phyloP scores from a whole-genome alignment of 805 yeast genomes.

The Saccharomycopsis lassenensis region DNA sequence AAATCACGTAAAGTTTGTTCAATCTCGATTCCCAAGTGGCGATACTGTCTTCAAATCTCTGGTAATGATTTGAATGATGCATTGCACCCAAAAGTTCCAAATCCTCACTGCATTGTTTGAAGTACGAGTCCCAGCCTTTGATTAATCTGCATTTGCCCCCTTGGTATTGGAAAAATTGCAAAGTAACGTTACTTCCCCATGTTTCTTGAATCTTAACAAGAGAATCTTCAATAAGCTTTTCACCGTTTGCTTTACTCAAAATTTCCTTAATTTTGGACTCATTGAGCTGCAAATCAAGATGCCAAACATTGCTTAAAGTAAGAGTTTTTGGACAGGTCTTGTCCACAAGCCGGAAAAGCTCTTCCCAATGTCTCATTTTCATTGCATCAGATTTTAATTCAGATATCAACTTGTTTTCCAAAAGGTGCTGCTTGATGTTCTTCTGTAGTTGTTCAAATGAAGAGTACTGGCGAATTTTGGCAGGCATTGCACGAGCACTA shows the following conservation, averaged over 20 bases:
- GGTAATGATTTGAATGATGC: conserved; percentile 55
- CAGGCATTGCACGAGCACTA: conserved; percentile 41
- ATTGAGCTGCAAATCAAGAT: conserved; percentile 37
- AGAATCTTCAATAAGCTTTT: conserved; percentile 50
- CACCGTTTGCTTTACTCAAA: conserved; percentile 60
- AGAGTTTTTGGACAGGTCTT: too few relatives aligned
- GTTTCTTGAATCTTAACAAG: conserved; percentile 36
- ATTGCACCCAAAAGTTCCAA: conserved; percentile 54
- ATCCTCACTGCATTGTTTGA: conserved; percentile 50
- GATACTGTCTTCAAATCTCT: conserved; percentile 49
- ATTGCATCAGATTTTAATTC: conserved; percentile 47
- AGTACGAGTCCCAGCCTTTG: conserved; percentile 54
- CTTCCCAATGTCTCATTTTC: conserved; percentile 57
- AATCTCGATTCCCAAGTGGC: conserved; percentile 44
- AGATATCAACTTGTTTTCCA: conserved; percentile 29
- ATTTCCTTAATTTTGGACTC: conserved; percentile 36
- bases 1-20: conserved; percentile 36
- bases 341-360: too few relatives aligned
- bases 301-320: conserved; percentile 52
- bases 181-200: conserved; percentile 41
- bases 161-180: conserved; percentile 44
- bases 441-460: conserved; percentile 54
- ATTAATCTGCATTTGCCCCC: conserved; percentile 45
- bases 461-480: conserved; percentile 49
- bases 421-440: conserved; percentile 30